Conservation (phyloP, 306 rosid genomes). For the Vigna nakashimae region DNA sequence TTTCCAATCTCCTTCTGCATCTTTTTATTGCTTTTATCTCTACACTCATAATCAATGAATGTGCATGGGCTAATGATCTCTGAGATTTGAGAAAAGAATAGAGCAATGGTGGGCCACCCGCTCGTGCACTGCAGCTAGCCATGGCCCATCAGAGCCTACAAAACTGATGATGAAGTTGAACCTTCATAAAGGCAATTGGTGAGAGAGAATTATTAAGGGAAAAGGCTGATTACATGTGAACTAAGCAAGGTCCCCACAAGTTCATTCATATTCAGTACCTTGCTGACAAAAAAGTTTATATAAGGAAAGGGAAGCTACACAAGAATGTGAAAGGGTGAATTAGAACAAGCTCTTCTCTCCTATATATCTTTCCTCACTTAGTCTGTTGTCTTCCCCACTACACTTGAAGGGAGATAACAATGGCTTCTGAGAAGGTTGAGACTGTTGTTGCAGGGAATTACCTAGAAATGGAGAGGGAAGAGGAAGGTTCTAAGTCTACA, state of each 20-base stretch:
- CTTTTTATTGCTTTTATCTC: slow-evolving; percentile 20
- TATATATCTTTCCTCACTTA: slow-evolving; percentile 56
- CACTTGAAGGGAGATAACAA: slow-evolving; percentile 43
- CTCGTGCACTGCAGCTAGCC: slow-evolving; percentile 80
- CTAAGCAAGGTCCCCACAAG: slow-evolving; percentile 54
- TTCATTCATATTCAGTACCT: slow-evolving; percentile 55
- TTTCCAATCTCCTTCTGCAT: slow-evolving; percentile 25
- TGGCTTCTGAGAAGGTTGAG: slow-evolving; percentile 99
- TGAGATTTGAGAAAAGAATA: slow-evolving; percentile 40
- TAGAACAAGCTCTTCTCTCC: slow-evolving; percentile 44
- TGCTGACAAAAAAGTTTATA: slow-evolving; percentile 46
- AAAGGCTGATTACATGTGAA: slow-evolving; percentile 46
- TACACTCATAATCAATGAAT: slow-evolving; percentile 44
- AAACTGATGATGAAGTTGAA: slow-evolving; percentile 48
- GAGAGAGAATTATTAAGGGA: slow-evolving; percentile 40
- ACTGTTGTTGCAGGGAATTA: slow-evolving; percentile 93
- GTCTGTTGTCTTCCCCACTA: slow-evolving; percentile 45
- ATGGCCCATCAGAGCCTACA: slow-evolving; percentile 56
- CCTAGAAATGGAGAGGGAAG: slow-evolving; percentile 93
- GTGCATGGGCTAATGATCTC: slow-evolving; percentile 46
- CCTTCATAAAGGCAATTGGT: slow-evolving; percentile 47
- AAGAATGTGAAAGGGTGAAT: slow-evolving; percentile 34
- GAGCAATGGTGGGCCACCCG: slow-evolving; percentile 66
- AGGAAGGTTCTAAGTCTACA: slow-evolving; percentile 59
- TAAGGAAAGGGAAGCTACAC: slow-evolving; percentile 44